Base-by-base conservation (phyloP, 2,329 filamentous ascomycete species). In the Cladosporium sp. region DNA sequence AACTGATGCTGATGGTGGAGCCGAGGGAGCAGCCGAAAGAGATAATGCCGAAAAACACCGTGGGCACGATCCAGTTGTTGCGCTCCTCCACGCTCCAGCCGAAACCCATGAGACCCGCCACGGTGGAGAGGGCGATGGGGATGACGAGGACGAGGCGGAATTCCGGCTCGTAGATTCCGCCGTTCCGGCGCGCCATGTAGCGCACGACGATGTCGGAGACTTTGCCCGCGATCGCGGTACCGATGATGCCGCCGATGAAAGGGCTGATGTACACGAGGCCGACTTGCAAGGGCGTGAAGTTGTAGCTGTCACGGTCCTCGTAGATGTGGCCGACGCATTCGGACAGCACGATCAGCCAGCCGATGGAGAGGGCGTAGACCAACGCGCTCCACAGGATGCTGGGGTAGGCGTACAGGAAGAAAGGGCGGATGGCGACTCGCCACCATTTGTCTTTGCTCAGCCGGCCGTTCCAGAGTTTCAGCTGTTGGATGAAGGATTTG, bases 331-430 rank as follows among this genome's bases (percentile, higher is more conserved):
- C 80, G 2, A 97, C 83, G 0, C 86, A 87, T 68, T 97, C 91
- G 1, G 90, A 96, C 1, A 97, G 80, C 38, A 97, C 90, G 58
- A 97, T 96, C 22, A 97, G 78, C 93, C 92, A 97, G 32, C 92
- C 92, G 6, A 97, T 81, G 0, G 90, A 93, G 60, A 93, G 85
- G 0, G 90, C 76, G 66, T 97, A 97, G 3, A 96, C 82, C 1
- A 87, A 75, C 0, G 89, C 75, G 5, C 88, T 92, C 92, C 91
- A 97, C 7, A 96, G 78, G 1, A 97, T 87, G 0, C 88, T 82
- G 0, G 93, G 93, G 63, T 97, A 96, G 1, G 85, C 81, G 60
- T 85, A 95, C 1, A 97, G 78, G 41, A 96, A 82, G 54, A 97
- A 89, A 0, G 92, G 93, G 1, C 92, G 80, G 4, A 86, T 38